These are phyloP conservation scores for Ganoderma leucocontextum DNA, from an alignment of 1,284 basidiomycete species.

Conservation along the genomic window DNA sequence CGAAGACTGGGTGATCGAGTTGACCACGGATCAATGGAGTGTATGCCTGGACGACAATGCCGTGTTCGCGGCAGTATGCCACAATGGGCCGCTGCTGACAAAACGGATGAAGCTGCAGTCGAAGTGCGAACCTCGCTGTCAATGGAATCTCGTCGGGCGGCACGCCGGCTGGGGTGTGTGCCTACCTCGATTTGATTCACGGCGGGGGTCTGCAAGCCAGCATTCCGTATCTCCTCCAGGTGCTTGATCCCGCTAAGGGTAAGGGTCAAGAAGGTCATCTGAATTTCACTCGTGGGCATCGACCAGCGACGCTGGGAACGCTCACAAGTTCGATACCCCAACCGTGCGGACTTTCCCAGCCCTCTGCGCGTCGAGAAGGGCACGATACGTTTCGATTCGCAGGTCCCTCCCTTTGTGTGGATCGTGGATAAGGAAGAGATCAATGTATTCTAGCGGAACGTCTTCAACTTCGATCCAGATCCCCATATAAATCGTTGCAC, in stretches of 20 bases:
- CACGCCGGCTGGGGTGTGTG: background rate
- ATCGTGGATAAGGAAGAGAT: conserved; percentile 69
- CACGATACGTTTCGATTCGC: conserved; percentile 56
- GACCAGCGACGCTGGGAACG: conserved; percentile 11
- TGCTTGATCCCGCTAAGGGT: conserved; percentile 72
- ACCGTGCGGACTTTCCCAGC: conserved; percentile 62
- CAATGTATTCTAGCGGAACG: conserved; percentile 55
- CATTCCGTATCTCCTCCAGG: conserved; percentile 75
- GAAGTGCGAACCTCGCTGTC: background rate
- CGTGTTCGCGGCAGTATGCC: conserved; percentile 73
- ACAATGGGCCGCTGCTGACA: conserved; percentile 86
- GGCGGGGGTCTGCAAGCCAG: conserved; percentile 69
- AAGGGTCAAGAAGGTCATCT: background rate
- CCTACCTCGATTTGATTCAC: conserved; percentile 87
- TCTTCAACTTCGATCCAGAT: background rate
- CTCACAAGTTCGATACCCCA: conserved; percentile 74
- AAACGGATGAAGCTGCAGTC: conserved; percentile 76
- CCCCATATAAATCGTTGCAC: conserved; percentile 4
- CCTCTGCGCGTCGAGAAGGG: conserved; percentile 53
- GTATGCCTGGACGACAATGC: conserved; percentile 79
- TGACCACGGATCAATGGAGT: conserved; percentile 59
- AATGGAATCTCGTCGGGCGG: background rate
- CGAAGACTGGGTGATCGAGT: conserved; percentile 51
- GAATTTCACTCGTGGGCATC: background rate
- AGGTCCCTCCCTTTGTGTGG: conserved; percentile 52